Base-by-base conservation (phyloP, 2,329 filamentous ascomycete genomes). In the Epichloe coenophiala region DNA sequence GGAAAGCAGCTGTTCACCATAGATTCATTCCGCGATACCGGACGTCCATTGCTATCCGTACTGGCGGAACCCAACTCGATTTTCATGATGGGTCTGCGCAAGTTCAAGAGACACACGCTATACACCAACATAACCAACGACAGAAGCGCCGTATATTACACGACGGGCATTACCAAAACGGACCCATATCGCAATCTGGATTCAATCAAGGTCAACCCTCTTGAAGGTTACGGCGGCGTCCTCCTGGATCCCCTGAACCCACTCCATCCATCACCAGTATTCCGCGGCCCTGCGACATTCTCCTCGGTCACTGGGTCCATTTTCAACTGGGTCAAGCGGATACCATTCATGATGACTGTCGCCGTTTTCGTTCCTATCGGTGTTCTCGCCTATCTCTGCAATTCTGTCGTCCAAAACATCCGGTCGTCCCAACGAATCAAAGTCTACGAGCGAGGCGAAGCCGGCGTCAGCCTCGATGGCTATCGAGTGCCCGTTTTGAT, bases 71-170 rank as follows among this genome's bases (percentile, higher is more conserved):
- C 84, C 0, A 77, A 84, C 47, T 90, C 86, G 54, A 86, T 95
- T 57, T 97, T 97, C 68, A 84, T 95, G 59, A 78, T 79, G 35
- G 90, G 83, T 0, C 73, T 97, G 44, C 76, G 78, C 54, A 77
- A 73, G 57, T 97, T 97, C 70, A 79, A 82, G 63, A 76, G 86
- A 50, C 83, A 82, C 52, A 85, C 80, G 4, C 70, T 95, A 1
- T 97, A 97, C 65, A 76, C 84, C 41, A 97, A 97, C 62, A 82
- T 95, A 45, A 71, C 86, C 61, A 95, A 96, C 65, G 91, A 97
- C 68, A 75, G 82, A 50, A 87, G 80, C 43, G 87, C 88, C 4
- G 80, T 84, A 1, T 88, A 86, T 67, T 95, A 91, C 64, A 96
- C 91, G 0, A 87, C 88, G 0, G 75, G 74, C 19, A 88, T 96